Conservation (phyloP, 768 basidiomycete species). For the Kwoniella mangroviensis region DNA sequence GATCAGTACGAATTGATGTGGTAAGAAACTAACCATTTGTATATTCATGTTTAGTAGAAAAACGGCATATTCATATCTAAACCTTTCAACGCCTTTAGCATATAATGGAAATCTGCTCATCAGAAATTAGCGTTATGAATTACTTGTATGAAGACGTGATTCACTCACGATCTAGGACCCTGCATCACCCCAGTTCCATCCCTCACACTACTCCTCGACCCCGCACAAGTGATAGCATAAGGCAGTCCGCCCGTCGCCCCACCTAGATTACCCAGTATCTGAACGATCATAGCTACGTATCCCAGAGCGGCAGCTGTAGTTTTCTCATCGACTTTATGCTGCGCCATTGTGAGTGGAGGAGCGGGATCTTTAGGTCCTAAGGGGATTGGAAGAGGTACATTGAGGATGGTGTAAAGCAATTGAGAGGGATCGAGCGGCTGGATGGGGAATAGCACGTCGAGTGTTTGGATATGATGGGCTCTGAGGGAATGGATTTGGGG, state of each 20-base stretch:
- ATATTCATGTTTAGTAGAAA: slow-evolving; percentile 97
- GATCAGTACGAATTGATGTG: neutral
- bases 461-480: slow-evolving; percentile 66
- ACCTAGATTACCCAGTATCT: slow-evolving; percentile 74
- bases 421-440: slow-evolving; percentile 80
- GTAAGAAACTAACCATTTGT: slow-evolving; percentile 70
- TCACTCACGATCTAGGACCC: slow-evolving; percentile 84
- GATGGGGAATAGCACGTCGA: slow-evolving; percentile 85
- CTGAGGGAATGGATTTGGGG: slow-evolving; percentile 59
- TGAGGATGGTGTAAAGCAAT: slow-evolving; percentile 84
- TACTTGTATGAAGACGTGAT: no score
- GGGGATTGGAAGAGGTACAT: slow-evolving; percentile 89
- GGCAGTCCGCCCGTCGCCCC: slow-evolving; percentile 66
- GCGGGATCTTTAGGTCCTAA: slow-evolving; percentile 74
- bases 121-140: slow-evolving; percentile 59
- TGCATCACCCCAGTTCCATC: slow-evolving; percentile 95
- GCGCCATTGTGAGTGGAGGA: slow-evolving; percentile 72
- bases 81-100: slow-evolving; percentile 90
- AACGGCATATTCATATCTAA: slow-evolving; percentile 96
- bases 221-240: slow-evolving; percentile 88
- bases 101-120: slow-evolving; percentile 75
- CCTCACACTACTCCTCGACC: slow-evolving; percentile 85
- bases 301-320: slow-evolving; percentile 86
- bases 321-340: slow-evolving; percentile 68
- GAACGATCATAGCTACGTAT: slow-evolving; percentile 83